phyloP scores from a whole-genome alignment of 208 protist genomes.

The Trypanosoma conorhini region DNA sequence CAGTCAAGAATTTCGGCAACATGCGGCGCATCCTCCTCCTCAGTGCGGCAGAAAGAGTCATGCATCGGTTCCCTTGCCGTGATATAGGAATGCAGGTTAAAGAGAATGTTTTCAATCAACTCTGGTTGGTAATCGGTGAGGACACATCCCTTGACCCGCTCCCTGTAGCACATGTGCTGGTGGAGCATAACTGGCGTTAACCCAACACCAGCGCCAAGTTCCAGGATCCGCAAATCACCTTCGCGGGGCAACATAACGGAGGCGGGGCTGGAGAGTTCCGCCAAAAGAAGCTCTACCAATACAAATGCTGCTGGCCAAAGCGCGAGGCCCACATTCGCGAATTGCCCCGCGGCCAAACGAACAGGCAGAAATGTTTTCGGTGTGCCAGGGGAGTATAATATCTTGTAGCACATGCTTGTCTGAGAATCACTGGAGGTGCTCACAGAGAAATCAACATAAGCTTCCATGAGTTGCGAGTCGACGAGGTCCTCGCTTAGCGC shows the following conservation, averaged over 20 bases:
- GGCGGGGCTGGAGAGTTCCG: constrained; percentile 35
- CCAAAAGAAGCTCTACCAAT: constrained; percentile 64
- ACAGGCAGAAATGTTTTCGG: constrained; percentile 45
- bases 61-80: constrained; percentile 6
- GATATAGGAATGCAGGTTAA: constrained; percentile 59
- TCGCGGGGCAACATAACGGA: constrained; percentile 13
- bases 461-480: constrained; percentile 57
- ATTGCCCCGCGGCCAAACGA: constrained; percentile 60
- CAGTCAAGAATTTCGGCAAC: constrained; percentile 62
- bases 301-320: constrained; percentile 84
- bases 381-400: constrained; percentile 32
- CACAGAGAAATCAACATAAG: constrained; percentile 51
- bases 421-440: constrained; percentile 11
- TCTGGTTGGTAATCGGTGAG: constrained; percentile 73
- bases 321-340: constrained; percentile 75
- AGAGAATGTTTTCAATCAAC: constrained; percentile 69
- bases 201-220: constrained; percentile 78
- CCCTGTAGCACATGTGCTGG: constrained; percentile 35
- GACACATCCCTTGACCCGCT: constrained; percentile 42
- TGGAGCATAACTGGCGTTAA: constrained; percentile 64
- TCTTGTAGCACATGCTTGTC: constrained; percentile 64
- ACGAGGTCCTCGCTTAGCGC: constrained; percentile 36
- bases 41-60: constrained; percentile 21
- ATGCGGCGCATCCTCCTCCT: constrained; percentile 39
- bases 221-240: constrained; percentile 53